Conservation (phyloP, 139 green algal species). For the Micractinium conductrix region DNA sequence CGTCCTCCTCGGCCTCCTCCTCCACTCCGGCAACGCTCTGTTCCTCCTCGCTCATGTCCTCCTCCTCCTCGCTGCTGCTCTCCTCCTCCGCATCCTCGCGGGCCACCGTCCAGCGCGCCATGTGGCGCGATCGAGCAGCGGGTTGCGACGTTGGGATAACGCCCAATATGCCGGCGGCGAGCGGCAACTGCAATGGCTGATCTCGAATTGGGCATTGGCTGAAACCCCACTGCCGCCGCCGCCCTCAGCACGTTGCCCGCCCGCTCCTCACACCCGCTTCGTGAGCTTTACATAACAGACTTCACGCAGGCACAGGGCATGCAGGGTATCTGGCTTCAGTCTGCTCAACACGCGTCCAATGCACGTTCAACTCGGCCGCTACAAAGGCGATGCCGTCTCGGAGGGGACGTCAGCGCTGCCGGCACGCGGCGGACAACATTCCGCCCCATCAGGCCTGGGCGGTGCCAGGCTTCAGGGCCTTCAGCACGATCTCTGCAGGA, state of each 20-base stretch:
- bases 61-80: constrained; percentile 21
- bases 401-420: not conserved
- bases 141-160: no score
- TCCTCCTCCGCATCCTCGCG: constrained; percentile 45
- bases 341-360: no score
- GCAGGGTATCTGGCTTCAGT: no score
- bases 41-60: constrained; percentile 46
- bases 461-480: constrained; percentile 14
- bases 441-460: not conserved
- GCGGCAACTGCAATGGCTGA: no score
- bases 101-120: not conserved
- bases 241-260: no score
- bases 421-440: not conserved
- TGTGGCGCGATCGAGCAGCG: no score
- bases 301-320: no score
- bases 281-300: no score
- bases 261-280: no score
- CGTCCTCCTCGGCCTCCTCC: not conserved
- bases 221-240: no score
- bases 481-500: constrained; percentile 26
- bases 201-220: no score
- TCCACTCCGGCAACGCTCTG: constrained; percentile 10
- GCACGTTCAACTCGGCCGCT: not conserved
- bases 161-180: no score
- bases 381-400: not conserved